These are phyloP conservation scores for Metarhizium album DNA, from an alignment of 2,329 filamentous ascomycete genomes.

Conservation along the genomic window DNA sequence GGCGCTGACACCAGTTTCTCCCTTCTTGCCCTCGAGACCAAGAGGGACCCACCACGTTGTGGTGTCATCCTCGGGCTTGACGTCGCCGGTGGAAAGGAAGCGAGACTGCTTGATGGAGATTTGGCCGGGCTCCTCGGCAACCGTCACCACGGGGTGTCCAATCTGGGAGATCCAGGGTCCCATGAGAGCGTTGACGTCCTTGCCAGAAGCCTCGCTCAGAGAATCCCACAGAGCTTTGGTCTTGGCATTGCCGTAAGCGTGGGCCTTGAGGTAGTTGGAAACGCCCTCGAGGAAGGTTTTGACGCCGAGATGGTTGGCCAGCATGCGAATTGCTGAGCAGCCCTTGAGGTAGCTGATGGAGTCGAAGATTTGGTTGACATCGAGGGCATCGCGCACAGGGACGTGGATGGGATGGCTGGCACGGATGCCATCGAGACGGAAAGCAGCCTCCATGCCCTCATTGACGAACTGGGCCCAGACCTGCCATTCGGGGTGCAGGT, in stretches of 20 bases:
- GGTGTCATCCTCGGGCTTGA: conserved; percentile 79
- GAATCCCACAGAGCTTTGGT: conserved; percentile 88
- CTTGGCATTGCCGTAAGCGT: conserved; percentile 83
- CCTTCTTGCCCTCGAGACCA: conserved; percentile 65
- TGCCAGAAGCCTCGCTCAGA: conserved; percentile 74
- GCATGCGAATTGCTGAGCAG: conserved; percentile 92
- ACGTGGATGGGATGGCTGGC: conserved; percentile 96
- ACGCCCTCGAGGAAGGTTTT: conserved; percentile 87
- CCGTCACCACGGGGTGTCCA: conserved; percentile 81
- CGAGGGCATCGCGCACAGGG: conserved; percentile 81
- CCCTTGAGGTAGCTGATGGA: conserved; percentile 95
- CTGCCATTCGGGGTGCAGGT: conserved; percentile 93
- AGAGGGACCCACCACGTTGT: conserved; percentile 96
- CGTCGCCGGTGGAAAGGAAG: conserved; percentile 86
- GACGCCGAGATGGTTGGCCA: conserved; percentile 79
- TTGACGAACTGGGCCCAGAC: conserved; percentile 97
- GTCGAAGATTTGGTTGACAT: conserved; percentile 97
- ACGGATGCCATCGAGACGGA: conserved; percentile 78
- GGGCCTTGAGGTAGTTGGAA: conserved; percentile 74
- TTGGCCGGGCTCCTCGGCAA: conserved; percentile 73
- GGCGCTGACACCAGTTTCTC: conserved; percentile 49
- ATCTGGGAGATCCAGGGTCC: conserved; percentile 91
- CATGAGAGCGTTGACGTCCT: conserved; percentile 83
- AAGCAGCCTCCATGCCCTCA: conserved; percentile 87
- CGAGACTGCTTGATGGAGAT: conserved; percentile 76